Conservation (phyloP, 1,284 basidiomycete genomes). For the Puccinia triticina region DNA sequence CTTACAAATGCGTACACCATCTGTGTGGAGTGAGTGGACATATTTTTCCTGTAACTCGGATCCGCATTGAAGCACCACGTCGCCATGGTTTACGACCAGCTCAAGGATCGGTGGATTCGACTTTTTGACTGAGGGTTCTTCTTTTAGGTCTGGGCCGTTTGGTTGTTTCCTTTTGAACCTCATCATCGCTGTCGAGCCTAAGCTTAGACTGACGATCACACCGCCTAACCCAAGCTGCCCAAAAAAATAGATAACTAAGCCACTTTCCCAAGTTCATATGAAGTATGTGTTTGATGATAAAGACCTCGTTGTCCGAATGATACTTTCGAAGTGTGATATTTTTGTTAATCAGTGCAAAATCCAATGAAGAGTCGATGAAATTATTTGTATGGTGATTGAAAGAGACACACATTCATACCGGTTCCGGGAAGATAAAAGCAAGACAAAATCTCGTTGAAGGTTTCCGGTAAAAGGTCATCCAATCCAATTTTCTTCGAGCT, state of each 20-base stretch:
- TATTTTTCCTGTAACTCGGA: conserved; percentile 24
- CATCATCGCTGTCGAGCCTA: conserved; percentile 46
- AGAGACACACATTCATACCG: conserved; percentile 43
- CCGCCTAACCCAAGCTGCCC: conserved; percentile 21
- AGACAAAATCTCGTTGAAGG: conserved; percentile 42
- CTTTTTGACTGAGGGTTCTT: not conserved
- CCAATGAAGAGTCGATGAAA: too few species aligned
- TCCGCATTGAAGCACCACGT: conserved; percentile 42
- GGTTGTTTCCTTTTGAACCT: conserved; percentile 39
- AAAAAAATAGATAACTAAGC: not conserved
- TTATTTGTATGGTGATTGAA: too few species aligned
- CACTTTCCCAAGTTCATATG: not conserved
- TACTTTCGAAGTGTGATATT: conserved; percentile 13
- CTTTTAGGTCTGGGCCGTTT: not conserved
- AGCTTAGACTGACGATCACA: conserved; percentile 38
- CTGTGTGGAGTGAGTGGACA: conserved; percentile 28
- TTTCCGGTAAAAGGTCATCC: not conserved
- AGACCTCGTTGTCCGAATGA: conserved; percentile 50
- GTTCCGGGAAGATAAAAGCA: conserved; percentile 44
- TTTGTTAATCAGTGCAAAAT: not conserved
- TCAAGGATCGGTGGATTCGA: conserved; percentile 12
- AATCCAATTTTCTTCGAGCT: not conserved
- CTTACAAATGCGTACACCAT: conserved; percentile 46
- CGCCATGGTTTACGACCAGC: conserved; percentile 40
- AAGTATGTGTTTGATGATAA: not conserved